These are phyloP conservation scores for Salmacisia buchloeana DNA, from an alignment of 1,284 basidiomycete species.

Conservation along the genomic window DNA sequence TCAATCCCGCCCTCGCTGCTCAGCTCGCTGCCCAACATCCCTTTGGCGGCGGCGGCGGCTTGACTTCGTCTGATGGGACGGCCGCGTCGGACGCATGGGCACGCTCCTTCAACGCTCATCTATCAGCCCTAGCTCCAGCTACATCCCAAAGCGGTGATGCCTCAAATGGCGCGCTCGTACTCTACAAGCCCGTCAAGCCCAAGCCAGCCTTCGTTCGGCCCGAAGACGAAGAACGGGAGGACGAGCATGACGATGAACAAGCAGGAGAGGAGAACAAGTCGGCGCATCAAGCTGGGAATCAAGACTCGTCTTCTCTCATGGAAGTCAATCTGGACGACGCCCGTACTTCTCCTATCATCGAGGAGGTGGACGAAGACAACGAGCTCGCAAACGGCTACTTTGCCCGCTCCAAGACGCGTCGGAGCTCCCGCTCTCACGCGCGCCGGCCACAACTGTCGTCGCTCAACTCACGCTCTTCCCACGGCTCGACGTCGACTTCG, in stretches of 20 bases:
- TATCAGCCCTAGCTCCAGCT: not conserved
- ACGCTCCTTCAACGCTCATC: not conserved
- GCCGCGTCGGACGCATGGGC: too few relatives aligned
- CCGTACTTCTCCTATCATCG: not conserved
- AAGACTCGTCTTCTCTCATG: not conserved
- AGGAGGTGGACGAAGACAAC: slow-evolving; percentile 1
- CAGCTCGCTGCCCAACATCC: not conserved
- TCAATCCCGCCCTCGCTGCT: slow-evolving; percentile 2
- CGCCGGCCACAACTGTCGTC: too few relatives aligned
- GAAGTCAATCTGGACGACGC: not conserved
- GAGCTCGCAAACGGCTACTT: too few relatives aligned
- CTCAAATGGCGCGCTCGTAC: not conserved
- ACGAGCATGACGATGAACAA: not conserved
- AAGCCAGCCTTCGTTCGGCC: not conserved
- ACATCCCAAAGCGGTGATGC: too few relatives aligned
- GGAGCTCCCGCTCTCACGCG: too few relatives aligned
- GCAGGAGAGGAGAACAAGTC: too few relatives aligned
- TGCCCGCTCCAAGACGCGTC: too few relatives aligned
- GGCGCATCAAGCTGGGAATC: too few relatives aligned
- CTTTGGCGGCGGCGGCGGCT: not conserved
- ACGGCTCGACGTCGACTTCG: too few relatives aligned
- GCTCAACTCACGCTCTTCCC: too few relatives aligned
- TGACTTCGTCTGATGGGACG: too few relatives aligned
- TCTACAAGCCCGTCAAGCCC: slow-evolving; percentile 4
- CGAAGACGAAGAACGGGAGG: not conserved